Conservation (phyloP, 305 asterid genomes). For the Fraxinus xanthoxyloides region DNA sequence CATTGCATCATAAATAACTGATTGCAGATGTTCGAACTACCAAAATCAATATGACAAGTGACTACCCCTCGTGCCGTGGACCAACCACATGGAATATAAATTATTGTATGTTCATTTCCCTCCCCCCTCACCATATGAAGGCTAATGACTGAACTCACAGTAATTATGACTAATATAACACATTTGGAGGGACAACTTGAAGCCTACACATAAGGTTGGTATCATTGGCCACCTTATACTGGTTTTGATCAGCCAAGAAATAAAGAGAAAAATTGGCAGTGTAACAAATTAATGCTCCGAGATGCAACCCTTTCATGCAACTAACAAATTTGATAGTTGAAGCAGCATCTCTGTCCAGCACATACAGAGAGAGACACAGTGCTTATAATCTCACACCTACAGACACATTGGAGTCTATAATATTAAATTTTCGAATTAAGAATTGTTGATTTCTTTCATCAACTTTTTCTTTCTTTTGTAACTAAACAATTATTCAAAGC, state of each 20-base stretch:
- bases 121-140: background rate
- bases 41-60: background rate
- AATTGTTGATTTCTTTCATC: background rate
- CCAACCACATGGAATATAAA: background rate
- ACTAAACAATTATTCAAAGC: background rate
- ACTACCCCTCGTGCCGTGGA: background rate
- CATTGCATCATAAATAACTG: background rate
- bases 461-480: background rate
- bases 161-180: background rate
- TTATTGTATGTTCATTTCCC: background rate
- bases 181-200: background rate
- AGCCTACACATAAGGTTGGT: background rate
- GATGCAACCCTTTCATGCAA: background rate
- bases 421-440: background rate
- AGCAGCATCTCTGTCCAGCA: background rate
- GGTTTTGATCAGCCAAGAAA: background rate
- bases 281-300: background rate
- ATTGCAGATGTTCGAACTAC: background rate
- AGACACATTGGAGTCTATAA: background rate
- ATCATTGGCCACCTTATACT: background rate
- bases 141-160: background rate
- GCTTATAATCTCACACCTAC: background rate
- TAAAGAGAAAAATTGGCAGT: background rate
- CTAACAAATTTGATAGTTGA: background rate
- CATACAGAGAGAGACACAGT: background rate